Conservation (phyloP, 768 basidiomycete genomes). For the Rhodotorula kratochvilovae region DNA sequence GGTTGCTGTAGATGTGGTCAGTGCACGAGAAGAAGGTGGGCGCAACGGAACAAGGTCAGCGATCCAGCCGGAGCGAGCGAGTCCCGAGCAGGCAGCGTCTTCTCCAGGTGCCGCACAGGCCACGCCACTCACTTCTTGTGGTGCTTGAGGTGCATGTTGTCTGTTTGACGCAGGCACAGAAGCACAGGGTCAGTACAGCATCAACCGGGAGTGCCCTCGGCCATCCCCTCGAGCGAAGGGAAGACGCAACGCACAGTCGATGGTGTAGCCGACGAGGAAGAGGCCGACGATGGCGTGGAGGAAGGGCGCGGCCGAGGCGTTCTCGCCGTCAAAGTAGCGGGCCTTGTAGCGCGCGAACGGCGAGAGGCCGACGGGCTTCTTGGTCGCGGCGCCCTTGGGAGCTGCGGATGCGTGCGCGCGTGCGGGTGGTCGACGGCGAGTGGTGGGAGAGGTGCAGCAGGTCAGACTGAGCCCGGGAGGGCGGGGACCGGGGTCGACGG, state of each 20-base stretch:
- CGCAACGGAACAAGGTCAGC: neutral
- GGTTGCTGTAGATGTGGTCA: constrained; percentile 5
- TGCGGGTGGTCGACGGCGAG: neutral
- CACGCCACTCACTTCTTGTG: constrained; percentile 35
- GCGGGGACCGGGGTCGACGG: neutral
- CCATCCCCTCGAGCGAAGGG: neutral
- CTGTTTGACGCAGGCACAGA: neutral
- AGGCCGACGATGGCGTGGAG: constrained; percentile 62
- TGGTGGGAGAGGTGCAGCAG: neutral
- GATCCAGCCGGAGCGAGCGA: too few species aligned
- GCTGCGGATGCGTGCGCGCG: constrained; percentile 41
- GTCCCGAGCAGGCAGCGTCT: too few species aligned
- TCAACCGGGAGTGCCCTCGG: too few species aligned
- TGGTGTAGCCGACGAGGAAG: constrained; percentile 74
- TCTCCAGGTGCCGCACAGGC: too few species aligned
- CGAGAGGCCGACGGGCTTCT: constrained; percentile 49
- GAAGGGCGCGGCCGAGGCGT: constrained; percentile 63
- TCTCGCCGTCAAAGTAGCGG: constrained; percentile 76
- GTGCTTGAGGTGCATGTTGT: constrained; percentile 40
- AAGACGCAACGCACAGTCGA: constrained; percentile 55
- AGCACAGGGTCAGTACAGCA: neutral
- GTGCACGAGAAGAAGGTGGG: too few species aligned
- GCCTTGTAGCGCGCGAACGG: constrained; percentile 63
- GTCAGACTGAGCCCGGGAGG: neutral
- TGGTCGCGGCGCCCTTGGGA: constrained; percentile 75